These are phyloP conservation scores for Evernia prunastri DNA, from an alignment of 495 filamentous ascomycete species.

Conservation along the genomic window DNA sequence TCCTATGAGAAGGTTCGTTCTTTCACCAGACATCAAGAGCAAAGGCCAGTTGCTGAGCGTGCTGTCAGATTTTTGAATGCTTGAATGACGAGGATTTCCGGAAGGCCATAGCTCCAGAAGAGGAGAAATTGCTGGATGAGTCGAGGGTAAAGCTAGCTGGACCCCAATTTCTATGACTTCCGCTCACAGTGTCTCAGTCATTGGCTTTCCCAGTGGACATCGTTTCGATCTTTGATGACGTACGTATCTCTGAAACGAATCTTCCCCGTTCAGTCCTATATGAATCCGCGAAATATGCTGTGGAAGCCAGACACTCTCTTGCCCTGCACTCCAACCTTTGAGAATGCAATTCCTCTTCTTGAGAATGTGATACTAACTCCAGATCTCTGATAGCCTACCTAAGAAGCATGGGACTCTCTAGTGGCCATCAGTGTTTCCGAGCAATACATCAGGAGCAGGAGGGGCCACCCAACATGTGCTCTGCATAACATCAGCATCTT, in stretches of 20 bases:
- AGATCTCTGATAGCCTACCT: neutral
- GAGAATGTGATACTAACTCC: neutral
- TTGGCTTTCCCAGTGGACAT: constrained; percentile 7
- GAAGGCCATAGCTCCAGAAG: constrained; percentile 6
- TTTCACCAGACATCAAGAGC: neutral
- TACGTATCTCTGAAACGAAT: neutral
- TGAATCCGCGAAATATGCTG: neutral
- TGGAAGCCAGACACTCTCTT: neutral
- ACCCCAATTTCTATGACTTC: neutral
- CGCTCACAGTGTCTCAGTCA: constrained; percentile 1
- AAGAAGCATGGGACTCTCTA: neutral
- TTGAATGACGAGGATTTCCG: constrained; percentile 7
- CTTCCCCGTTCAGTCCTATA: neutral
- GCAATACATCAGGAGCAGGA: neutral
- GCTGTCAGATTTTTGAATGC: constrained; percentile 4
- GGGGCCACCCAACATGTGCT: neutral
- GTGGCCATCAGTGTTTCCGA: neutral
- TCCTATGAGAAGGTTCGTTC: constrained; percentile 1
- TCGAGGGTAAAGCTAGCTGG: neutral
- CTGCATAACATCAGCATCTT: neutral
- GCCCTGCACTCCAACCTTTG: neutral
- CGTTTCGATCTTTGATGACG: constrained; percentile 9
- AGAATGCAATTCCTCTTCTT: neutral
- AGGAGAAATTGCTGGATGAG: constrained; percentile 6
- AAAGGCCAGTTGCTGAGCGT: neutral